Evolutionary conservation across 305 asterid genomes (phyloP).

Genomic region (Petunia hybrid): DNA sequence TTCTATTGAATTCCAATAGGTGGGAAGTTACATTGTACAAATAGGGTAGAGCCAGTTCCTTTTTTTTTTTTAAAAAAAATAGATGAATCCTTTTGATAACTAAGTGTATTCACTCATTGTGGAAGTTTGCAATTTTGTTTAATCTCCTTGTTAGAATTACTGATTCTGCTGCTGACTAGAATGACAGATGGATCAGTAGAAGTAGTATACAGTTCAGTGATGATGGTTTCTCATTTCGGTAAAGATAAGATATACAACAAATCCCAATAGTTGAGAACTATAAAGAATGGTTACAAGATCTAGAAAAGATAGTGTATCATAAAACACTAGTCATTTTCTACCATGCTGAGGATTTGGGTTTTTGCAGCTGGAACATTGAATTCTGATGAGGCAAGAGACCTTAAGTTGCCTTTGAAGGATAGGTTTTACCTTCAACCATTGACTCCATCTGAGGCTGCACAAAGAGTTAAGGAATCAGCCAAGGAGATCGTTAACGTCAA

Average conservation of each 20-base stretch:
- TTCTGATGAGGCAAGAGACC: slow-evolving; percentile 86
- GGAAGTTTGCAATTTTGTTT: too few species aligned
- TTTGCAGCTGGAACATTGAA: slow-evolving; percentile 82
- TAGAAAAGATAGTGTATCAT: slow-evolving; percentile 3
- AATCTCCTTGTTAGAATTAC: too few species aligned
- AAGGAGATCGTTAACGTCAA: slow-evolving; percentile 76
- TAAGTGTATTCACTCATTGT: too few species aligned
- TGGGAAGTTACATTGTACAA: too few species aligned
- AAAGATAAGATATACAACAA: neutral
- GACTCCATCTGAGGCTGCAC: slow-evolving; percentile 77
- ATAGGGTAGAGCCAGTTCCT: too few species aligned
- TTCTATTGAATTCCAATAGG: too few species aligned
- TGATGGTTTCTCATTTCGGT: slow-evolving; percentile 28
- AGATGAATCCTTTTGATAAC: too few species aligned
- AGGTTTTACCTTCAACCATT: slow-evolving; percentile 82
- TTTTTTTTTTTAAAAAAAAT: too few species aligned
- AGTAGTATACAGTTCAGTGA: neutral
- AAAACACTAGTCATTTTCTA: neutral
- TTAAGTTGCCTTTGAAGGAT: slow-evolving; percentile 61
- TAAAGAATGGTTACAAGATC: slow-evolving; percentile 10
- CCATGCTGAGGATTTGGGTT: slow-evolving; percentile 1
- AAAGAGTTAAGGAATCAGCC: slow-evolving; percentile 83
- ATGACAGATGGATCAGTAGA: neutral
- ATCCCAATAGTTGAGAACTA: slow-evolving; percentile 1
- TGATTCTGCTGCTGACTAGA: neutral